Evolutionary conservation across 2,329 filamentous ascomycete genomes (phyloP).

Genomic region (Calonectria pteridis): DNA sequence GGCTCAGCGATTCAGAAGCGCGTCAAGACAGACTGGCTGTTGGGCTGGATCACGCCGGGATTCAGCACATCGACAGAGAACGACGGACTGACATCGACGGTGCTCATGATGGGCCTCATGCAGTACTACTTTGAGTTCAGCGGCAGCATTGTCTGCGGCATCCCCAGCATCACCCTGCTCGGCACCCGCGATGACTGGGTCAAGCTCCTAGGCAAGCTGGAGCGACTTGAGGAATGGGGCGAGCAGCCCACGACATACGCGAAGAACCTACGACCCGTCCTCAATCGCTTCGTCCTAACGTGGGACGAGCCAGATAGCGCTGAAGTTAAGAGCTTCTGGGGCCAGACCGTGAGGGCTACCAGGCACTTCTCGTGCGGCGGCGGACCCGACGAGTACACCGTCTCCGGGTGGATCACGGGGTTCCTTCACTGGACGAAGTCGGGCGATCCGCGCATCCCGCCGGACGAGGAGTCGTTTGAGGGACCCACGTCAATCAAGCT

Average conservation of each 20-base stretch:
- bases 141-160: conserved; percentile 55
- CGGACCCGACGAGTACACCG: conserved; percentile 49
- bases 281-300: conserved; percentile 57
- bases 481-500: conserved; percentile 33
- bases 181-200: conserved; percentile 56
- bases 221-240: conserved; percentile 58
- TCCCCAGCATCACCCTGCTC: conserved; percentile 57
- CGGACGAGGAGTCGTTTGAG: conserved; percentile 22
- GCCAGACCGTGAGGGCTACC: conserved; percentile 53
- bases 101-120: conserved; percentile 60
- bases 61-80: conserved; percentile 56
- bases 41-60: conserved; percentile 56
- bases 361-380: conserved; percentile 46
- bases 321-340: conserved; percentile 57
- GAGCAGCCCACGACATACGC: conserved; percentile 55
- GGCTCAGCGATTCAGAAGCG: conserved; percentile 56
- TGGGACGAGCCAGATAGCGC: conserved; percentile 55
- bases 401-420: conserved; percentile 63
- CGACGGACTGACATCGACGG: conserved; percentile 56
- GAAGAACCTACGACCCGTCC: conserved; percentile 56
- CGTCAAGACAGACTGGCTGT: conserved; percentile 55
- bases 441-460: conserved; percentile 45
- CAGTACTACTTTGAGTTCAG: conserved; percentile 55
- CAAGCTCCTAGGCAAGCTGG: conserved; percentile 55
- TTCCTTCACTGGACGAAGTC: conserved; percentile 59